These are phyloP conservation scores for Coemansia sp. DNA, from an alignment of 192 early-diverging fungal species.

Conservation along the genomic window DNA sequence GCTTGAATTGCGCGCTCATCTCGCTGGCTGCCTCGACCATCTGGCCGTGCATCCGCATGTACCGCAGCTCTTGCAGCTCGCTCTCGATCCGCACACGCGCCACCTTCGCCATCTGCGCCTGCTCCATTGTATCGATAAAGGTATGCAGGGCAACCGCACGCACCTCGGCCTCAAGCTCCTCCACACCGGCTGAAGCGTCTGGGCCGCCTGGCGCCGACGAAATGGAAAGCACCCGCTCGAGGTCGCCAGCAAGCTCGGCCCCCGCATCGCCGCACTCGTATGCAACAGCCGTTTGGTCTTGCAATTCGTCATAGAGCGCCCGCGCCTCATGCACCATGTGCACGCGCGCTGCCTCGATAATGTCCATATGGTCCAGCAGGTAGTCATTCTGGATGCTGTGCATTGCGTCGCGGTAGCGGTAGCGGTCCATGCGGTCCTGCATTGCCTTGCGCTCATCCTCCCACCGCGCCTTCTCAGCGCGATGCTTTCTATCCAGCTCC, in stretches of 20 bases:
- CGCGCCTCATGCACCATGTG: slow-evolving; percentile 52
- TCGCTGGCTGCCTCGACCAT: slow-evolving; percentile 42
- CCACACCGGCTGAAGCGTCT: background rate
- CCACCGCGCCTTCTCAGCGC: slow-evolving; percentile 38
- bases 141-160: slow-evolving; percentile 11
- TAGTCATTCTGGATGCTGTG: slow-evolving; percentile 24
- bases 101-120: slow-evolving; percentile 15
- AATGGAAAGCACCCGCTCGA: slow-evolving; percentile 16
- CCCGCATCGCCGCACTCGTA: slow-evolving; percentile 27
- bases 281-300: slow-evolving; percentile 21
- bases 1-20: slow-evolving; percentile 41
- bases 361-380: slow-evolving; percentile 14
- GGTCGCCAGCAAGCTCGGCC: slow-evolving; percentile 22
- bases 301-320: slow-evolving; percentile 37
- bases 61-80: slow-evolving; percentile 31
- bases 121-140: slow-evolving; percentile 32
- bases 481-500: slow-evolving; percentile 21
- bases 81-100: slow-evolving; percentile 7
- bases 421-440: slow-evolving; percentile 30
- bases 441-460: slow-evolving; percentile 21
- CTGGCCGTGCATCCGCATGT: slow-evolving; percentile 43
- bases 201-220: background rate
- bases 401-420: slow-evolving; percentile 29
- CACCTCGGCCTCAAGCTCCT: slow-evolving; percentile 12
- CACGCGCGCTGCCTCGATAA: slow-evolving; percentile 39